phyloP scores from a whole-genome alignment of 2,329 filamentous ascomycete genomes.

The Graphium sp. region DNA sequence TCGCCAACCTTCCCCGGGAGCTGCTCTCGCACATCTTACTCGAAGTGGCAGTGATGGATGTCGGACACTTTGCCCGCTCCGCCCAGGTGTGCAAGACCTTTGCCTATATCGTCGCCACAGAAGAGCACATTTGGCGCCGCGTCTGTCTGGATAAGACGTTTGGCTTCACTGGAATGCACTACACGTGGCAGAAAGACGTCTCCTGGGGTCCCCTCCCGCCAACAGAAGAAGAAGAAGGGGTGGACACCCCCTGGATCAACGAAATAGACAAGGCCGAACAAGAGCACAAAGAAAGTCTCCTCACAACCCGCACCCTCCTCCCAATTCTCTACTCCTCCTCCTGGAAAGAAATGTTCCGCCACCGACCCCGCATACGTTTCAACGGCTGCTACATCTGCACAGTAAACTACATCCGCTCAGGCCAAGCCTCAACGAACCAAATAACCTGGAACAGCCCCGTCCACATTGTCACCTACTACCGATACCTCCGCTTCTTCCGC shows the following conservation, averaged over 20 bases:
- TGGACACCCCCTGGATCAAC: slow-evolving; percentile 11
- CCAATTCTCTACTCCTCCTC: slow-evolving; percentile 27
- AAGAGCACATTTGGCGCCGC: slow-evolving; percentile 74
- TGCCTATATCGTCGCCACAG: slow-evolving; percentile 68
- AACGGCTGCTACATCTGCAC: slow-evolving; percentile 94
- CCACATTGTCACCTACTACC: slow-evolving; percentile 95
- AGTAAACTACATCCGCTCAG: slow-evolving; percentile 82
- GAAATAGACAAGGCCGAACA: slow-evolving; percentile 16
- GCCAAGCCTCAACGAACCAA: slow-evolving; percentile 53
- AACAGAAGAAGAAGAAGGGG: slow-evolving; percentile 12
- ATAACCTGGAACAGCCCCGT: slow-evolving; percentile 68
- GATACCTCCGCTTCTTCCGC: slow-evolving; percentile 87
- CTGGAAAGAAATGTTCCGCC: slow-evolving; percentile 59
- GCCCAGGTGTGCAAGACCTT: slow-evolving; percentile 74
- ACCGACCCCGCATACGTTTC: slow-evolving; percentile 75
- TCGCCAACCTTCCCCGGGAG: slow-evolving; percentile 65
- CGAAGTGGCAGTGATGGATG: slow-evolving; percentile 55
- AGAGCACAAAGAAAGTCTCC: slow-evolving; percentile 6
- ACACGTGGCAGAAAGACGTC: slow-evolving; percentile 51
- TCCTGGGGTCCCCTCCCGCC: slow-evolving; percentile 30
- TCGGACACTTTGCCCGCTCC: slow-evolving; percentile 60
- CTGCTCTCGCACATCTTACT: slow-evolving; percentile 65
- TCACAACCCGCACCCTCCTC: slow-evolving; percentile 22
- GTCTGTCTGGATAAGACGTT: slow-evolving; percentile 54
- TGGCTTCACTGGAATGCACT: slow-evolving; percentile 73